These are phyloP conservation scores for Kalaharituber pfeilii DNA, from an alignment of 2,329 filamentous ascomycete genomes.

Conservation along the genomic window DNA sequence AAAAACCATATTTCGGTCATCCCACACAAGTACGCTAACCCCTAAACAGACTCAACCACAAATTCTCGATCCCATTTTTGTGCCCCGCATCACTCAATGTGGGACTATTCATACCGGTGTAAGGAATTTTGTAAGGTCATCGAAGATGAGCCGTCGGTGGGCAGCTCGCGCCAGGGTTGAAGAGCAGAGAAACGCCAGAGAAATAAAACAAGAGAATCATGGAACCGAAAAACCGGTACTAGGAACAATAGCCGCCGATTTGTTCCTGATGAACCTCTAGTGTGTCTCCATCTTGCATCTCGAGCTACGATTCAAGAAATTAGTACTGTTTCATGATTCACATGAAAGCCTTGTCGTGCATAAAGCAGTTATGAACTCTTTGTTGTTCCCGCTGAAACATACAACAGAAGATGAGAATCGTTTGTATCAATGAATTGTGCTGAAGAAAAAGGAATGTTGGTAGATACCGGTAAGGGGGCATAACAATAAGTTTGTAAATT, in stretches of 20 bases:
- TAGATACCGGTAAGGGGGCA: constrained; percentile 1
- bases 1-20: no score
- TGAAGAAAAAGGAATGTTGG: neutral
- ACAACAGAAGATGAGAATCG: no score
- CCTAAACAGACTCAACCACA: no score
- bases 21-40: no score
- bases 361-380: neutral
- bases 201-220: no score
- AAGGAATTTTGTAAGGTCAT: no score
- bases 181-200: neutral
- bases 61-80: no score
- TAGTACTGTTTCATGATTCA: neutral
- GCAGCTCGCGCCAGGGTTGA: no score
- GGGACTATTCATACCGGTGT: no score
- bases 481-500: constrained; percentile 3
- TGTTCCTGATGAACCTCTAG: constrained; percentile 97
- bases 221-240: no score
- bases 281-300: constrained; percentile 91
- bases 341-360: neutral
- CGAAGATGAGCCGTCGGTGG: no score
- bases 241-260: constrained; percentile 48
- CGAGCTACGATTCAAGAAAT: constrained; percentile 48
- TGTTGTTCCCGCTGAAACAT: neutral
- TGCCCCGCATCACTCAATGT: no score
- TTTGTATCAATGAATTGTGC: neutral